Percentiles rank a stretch among this genome's conserved stretches.
Conservation (phyloP, 2,329 filamentous ascomycete genomes). For the Exophiala sp. region DNA sequence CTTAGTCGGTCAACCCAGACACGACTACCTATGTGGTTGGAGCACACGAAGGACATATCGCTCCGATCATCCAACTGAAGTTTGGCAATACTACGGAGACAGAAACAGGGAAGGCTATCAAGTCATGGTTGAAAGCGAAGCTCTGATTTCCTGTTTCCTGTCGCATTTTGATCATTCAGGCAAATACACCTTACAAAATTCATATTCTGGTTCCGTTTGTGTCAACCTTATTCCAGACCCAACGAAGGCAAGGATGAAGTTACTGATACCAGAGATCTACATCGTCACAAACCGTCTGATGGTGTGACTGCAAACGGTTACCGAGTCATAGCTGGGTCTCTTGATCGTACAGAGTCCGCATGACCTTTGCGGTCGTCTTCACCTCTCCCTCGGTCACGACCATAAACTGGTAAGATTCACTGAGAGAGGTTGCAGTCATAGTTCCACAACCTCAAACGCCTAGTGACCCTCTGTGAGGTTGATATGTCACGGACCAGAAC, state of each 20-base stretch:
- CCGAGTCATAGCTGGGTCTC: background rate
- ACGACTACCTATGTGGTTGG: conserved; percentile 35
- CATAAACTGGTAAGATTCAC: background rate
- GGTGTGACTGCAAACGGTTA: background rate
- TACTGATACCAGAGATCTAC: background rate
- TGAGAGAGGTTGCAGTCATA: background rate
- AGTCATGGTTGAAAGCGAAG: conserved; percentile 32
- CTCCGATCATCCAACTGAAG: conserved; percentile 38
- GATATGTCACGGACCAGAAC: background rate
- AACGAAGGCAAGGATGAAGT: background rate
- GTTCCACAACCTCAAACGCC: background rate
- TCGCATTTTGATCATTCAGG: too few relatives aligned
- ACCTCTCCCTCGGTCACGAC: background rate
- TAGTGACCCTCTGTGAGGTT: background rate
- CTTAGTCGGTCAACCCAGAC: conserved; percentile 29
- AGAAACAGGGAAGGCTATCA: conserved; percentile 38
- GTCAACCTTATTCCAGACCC: background rate
- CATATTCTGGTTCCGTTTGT: background rate
- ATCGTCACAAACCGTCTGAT: background rate
- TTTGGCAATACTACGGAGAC: conserved; percentile 36
- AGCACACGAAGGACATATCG: conserved; percentile 38
- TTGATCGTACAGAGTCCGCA: background rate
- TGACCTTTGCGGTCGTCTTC: background rate
- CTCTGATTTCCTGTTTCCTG: conserved; percentile 7
- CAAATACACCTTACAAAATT: background rate